Evolutionary conservation across 2,329 filamentous ascomycete species (phyloP).

Genomic region (Aschersonia sp.): DNA sequence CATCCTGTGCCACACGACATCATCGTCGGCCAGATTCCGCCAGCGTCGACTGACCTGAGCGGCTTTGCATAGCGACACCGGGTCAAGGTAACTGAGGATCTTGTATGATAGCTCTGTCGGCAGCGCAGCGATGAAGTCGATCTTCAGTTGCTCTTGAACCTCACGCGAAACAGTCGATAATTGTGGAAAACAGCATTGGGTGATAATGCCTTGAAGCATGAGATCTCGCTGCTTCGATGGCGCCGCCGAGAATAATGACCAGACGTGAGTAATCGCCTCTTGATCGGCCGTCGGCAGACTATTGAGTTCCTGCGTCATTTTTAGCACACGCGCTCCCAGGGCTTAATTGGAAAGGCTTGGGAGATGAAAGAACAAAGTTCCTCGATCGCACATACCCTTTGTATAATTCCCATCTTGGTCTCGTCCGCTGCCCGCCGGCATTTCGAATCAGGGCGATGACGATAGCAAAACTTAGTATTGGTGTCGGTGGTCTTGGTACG

Average conservation of each 20-base stretch:
- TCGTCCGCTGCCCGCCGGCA: slow-evolving; percentile 89
- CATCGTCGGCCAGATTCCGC: slow-evolving; percentile 85
- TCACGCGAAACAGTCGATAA: slow-evolving; percentile 84
- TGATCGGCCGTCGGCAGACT: slow-evolving; percentile 72
- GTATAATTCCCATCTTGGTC: slow-evolving; percentile 88
- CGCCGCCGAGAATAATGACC: slow-evolving; percentile 93
- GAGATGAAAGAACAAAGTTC: not conserved
- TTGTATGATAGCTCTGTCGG: slow-evolving; percentile 87
- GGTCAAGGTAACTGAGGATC: slow-evolving; percentile 86
- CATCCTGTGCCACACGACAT: slow-evolving; percentile 95
- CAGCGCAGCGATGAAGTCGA: slow-evolving; percentile 84
- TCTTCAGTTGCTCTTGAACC: slow-evolving; percentile 89
- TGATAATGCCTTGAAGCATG: slow-evolving; percentile 91
- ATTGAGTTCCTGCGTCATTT: slow-evolving; percentile 53
- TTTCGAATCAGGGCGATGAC: slow-evolving; percentile 86
- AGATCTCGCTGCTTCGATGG: slow-evolving; percentile 87
- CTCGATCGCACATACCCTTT: slow-evolving; percentile 46
- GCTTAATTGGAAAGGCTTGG: no score
- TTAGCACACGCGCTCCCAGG: no score
- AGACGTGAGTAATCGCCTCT: slow-evolving; percentile 92
- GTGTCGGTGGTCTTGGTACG: slow-evolving; percentile 39
- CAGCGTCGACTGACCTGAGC: slow-evolving; percentile 85
- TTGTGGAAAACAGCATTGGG: slow-evolving; percentile 95
- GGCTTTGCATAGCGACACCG: slow-evolving; percentile 86
- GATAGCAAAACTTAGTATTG: slow-evolving; percentile 91